phyloP scores from a whole-genome alignment of 2,329 filamentous ascomycete species.

The Fusarium newnesense region DNA sequence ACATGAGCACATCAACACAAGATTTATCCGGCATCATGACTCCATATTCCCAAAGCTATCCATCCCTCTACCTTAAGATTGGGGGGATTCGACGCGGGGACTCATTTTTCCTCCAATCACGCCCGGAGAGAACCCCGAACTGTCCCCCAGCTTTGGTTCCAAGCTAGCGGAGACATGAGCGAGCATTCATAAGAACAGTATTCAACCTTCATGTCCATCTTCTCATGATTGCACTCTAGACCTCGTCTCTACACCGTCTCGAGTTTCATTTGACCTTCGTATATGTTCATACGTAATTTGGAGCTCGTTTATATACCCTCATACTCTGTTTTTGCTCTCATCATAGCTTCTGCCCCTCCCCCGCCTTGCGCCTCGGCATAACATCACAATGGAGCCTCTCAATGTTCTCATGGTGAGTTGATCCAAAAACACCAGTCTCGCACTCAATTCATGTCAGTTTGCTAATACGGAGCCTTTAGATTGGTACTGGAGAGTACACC shows the following conservation, averaged over 20 bases:
- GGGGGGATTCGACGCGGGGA: slow-evolving; percentile 33
- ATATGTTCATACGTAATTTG: neutral
- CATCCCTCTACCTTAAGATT: slow-evolving; percentile 24
- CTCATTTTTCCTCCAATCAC: slow-evolving; percentile 46
- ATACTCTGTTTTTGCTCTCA: slow-evolving; percentile 10
- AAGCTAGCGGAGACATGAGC: slow-evolving; percentile 37
- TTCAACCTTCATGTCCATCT: slow-evolving; percentile 21
- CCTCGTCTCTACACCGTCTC: neutral
- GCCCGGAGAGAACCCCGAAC: slow-evolving; percentile 41
- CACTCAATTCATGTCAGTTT: neutral
- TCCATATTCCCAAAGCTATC: slow-evolving; percentile 20
- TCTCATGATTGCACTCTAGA: slow-evolving; percentile 14
- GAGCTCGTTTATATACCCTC: neutral
- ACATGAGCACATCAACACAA: slow-evolving; percentile 31
- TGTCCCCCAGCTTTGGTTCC: slow-evolving; percentile 10
- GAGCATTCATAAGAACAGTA: slow-evolving; percentile 36
- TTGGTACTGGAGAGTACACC: slow-evolving; percentile 96
- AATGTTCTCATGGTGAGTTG: slow-evolving; percentile 73
- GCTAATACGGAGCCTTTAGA: slow-evolving; percentile 54
- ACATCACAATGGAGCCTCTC: slow-evolving; percentile 63
- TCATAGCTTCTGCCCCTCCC: slow-evolving; percentile 39
- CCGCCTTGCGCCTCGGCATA: slow-evolving; percentile 30
- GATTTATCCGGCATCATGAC: slow-evolving; percentile 34
- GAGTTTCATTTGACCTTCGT: neutral
- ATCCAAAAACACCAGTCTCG: neutral